Conservation (phyloP, 495 filamentous ascomycete species). For the Peziza echinospora region DNA sequence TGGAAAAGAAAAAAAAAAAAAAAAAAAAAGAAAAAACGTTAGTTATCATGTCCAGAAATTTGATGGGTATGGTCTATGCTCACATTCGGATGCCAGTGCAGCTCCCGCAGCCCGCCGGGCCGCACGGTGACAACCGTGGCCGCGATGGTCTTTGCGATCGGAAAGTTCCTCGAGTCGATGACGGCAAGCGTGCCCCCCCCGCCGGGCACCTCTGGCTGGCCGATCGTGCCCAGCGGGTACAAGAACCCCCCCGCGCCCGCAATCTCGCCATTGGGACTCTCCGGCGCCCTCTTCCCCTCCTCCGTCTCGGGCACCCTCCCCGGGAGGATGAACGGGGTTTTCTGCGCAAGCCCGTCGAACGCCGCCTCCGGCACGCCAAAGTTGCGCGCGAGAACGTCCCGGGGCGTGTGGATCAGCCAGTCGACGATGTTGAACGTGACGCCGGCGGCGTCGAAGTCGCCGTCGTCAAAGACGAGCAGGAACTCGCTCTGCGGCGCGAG, state of each 20-base stretch:
- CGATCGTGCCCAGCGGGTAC: slow-evolving; percentile 31
- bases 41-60: not conserved
- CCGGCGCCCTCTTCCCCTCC: slow-evolving; percentile 18
- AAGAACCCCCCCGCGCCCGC: slow-evolving; percentile 26
- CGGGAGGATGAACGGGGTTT: slow-evolving; percentile 40
- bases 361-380: slow-evolving; percentile 35
- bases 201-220: slow-evolving; percentile 31
- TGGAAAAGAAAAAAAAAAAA: too few species aligned
- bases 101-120: slow-evolving; percentile 37
- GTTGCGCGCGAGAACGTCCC: slow-evolving; percentile 40
- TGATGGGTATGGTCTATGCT: slow-evolving; percentile 4
- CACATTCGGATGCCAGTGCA: slow-evolving; percentile 51
- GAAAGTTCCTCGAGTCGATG: slow-evolving; percentile 41
- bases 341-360: slow-evolving; percentile 34
- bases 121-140: slow-evolving; percentile 37
- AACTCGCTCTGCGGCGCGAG: slow-evolving; percentile 38
- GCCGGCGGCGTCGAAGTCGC: slow-evolving; percentile 27
- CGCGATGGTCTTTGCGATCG: slow-evolving; percentile 36
- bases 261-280: not conserved
- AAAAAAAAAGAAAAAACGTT: slow-evolving; percentile 5
- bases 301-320: slow-evolving; percentile 28
- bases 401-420: slow-evolving; percentile 42
- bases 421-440: slow-evolving; percentile 43
- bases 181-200: slow-evolving; percentile 36
- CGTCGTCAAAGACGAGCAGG: slow-evolving; percentile 44